phyloP scores from a whole-genome alignment of 495 filamentous ascomycete genomes.

The Choiromyces venosus region DNA sequence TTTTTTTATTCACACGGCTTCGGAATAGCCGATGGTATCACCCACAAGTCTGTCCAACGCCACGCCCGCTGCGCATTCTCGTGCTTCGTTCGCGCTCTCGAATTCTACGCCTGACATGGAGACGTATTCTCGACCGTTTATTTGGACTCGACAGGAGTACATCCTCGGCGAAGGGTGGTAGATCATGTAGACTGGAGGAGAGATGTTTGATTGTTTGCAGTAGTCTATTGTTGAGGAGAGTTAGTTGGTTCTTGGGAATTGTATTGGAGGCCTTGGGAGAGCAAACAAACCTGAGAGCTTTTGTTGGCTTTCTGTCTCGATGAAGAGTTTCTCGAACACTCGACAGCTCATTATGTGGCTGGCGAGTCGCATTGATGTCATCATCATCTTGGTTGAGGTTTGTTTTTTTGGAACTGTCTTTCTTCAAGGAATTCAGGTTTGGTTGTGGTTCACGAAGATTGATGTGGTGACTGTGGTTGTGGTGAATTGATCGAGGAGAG shows the following conservation, averaged over 20 bases:
- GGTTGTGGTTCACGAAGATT: not conserved
- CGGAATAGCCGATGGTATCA: constrained; percentile 34
- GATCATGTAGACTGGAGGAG: constrained; percentile 29
- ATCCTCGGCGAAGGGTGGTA: constrained; percentile 29
- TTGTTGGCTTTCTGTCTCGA: constrained; percentile 33
- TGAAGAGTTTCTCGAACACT: constrained; percentile 36
- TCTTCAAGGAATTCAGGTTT: not conserved
- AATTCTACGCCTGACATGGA: constrained; percentile 32
- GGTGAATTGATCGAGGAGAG: not conserved
- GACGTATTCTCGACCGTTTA: constrained; percentile 33
- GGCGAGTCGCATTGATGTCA: constrained; percentile 34
- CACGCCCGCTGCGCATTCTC: constrained; percentile 31
- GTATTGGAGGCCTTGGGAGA: not conserved
- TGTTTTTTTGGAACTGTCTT: not conserved
- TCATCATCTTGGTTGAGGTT: constrained; percentile 21
- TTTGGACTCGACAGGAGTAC: constrained; percentile 32
- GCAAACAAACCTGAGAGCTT: constrained; percentile 29
- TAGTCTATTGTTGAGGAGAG: constrained; percentile 14
- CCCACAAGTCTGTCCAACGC: constrained; percentile 31
- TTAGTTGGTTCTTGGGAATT: constrained; percentile 17
- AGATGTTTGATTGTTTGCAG: constrained; percentile 30
- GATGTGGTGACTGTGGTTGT: not conserved
- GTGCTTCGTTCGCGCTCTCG: constrained; percentile 33
- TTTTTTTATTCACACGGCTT: constrained; percentile 24
- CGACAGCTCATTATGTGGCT: constrained; percentile 36